Percentiles rank a stretch among this genome's conserved stretches.
These are phyloP conservation scores for Amyloporia xantha DNA, from an alignment of 768 basidiomycete species.

Conservation along the genomic window DNA sequence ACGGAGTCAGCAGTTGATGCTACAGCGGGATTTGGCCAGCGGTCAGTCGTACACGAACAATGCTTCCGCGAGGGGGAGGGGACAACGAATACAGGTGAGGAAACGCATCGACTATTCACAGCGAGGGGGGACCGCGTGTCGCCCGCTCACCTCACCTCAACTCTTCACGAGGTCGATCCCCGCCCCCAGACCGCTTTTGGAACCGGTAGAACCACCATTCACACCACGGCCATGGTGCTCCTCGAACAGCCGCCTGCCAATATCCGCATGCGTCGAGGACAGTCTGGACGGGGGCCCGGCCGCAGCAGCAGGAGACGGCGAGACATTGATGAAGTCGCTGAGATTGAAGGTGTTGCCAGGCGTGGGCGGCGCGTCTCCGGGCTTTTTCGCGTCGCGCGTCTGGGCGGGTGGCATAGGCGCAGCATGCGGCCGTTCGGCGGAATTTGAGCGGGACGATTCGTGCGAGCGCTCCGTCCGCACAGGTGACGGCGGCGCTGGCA, in stretches of 20 bases:
- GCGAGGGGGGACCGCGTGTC: too few relatives aligned
- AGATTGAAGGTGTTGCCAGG: constrained; percentile 48
- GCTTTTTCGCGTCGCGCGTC: constrained; percentile 13
- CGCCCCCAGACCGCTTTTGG: constrained; percentile 12
- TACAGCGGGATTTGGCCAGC: too few relatives aligned
- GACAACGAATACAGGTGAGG: too few relatives aligned
- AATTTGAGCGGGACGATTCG: constrained; percentile 2
- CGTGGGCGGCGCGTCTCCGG: constrained; percentile 22
- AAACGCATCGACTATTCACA: too few relatives aligned
- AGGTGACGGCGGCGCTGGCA: constrained; percentile 5
- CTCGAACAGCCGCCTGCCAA: constrained; percentile 64
- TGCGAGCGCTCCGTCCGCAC: constrained; percentile 1
- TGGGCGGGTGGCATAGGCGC: constrained; percentile 16
- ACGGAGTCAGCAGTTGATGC: too few relatives aligned
- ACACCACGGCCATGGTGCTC: constrained; percentile 41
- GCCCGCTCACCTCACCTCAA: too few relatives aligned
- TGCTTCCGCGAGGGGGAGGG: too few relatives aligned
- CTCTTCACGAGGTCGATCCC: too few relatives aligned
- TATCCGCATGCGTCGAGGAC: constrained; percentile 48
- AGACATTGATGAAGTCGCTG: constrained; percentile 68
- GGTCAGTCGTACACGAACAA: too few relatives aligned
- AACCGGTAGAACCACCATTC: not conserved
- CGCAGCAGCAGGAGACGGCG: constrained; percentile 50
- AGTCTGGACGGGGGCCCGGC: constrained; percentile 22
- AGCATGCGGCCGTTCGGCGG: constrained; percentile 7